Base-by-base conservation (phyloP, 2,329 filamentous ascomycete genomes). In the Akanthomyces uredinophilus region DNA sequence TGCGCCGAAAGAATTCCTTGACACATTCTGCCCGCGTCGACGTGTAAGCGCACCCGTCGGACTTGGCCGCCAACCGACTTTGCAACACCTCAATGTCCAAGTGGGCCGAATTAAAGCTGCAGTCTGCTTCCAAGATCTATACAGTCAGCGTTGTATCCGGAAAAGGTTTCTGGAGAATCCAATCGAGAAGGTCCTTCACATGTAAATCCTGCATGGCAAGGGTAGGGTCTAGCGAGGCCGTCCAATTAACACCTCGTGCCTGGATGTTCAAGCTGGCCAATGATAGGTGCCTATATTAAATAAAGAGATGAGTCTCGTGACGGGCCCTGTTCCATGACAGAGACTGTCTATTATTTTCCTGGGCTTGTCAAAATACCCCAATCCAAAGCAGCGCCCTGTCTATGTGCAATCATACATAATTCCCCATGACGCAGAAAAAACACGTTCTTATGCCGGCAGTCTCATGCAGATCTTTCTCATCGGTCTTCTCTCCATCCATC, bases 401-500 rank as follows among this genome's bases (percentile, higher is more conserved):
- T 54, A 54, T 49, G 59, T 54, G 59, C 18, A 39, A 49, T 61
- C 41, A 61, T 61, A 43, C 50, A 39, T 35, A 32, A 47, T n/a
- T 39, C 50, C 18, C 43, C 49, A 47, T 61, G 58, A 35, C 20
- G 37, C 37, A 55, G n/a, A 39, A 54, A 54, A 11, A 11, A 32
- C 13, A 22, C 4, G 5, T 49, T 49, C 51, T 46, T 8, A 37
- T 55, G 41, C 10, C 29, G 55, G 24, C 32, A 51, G 10, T 35
- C 22, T 55, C 50, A 29, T 61, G 49, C 43, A 61, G 3, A 44
- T 29, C 20, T 29, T 46, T 20, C 37, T 10, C 32, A 1, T 7
- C 49, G 29, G 20, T 39, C 29, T 37, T 39, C 29, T 54, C 29
- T 16, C 27, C 20, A 20, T 41, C 27, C 50, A 16, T 39, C 20